Percentiles rank a stretch among this genome's conserved stretches.
These are phyloP conservation scores for Candida vartiovaarae DNA, from an alignment of 805 yeast species.

Conservation along the genomic window DNA sequence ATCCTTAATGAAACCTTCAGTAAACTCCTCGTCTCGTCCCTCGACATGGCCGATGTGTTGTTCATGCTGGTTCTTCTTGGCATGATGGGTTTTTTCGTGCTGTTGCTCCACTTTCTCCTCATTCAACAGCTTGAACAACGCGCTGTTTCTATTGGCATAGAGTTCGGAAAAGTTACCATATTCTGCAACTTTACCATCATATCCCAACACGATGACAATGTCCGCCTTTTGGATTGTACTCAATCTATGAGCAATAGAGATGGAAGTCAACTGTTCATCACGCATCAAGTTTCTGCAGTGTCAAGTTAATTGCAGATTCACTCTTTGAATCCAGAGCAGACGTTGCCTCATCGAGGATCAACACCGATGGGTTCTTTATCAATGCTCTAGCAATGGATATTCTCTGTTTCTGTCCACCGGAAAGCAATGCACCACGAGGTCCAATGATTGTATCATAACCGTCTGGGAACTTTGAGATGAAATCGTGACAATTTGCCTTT, in stretches of 20 bases:
- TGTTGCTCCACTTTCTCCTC: conserved; percentile 24
- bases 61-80: conserved; percentile 7
- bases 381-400: conserved; percentile 83
- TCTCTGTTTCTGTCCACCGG: conserved; percentile 94
- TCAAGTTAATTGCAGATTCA: conserved; percentile 70
- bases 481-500: conserved; percentile 51
- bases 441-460: conserved; percentile 64
- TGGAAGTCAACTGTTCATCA: conserved; percentile 62
- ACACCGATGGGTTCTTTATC: conserved; percentile 63
- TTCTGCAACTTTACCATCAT: conserved; percentile 77
- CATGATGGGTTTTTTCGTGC: conserved; percentile 3
- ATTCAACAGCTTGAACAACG: conserved; percentile 30
- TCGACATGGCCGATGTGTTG: background rate
- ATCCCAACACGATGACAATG: conserved; percentile 73
- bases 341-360: conserved; percentile 82
- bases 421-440: conserved; percentile 57
- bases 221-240: conserved; percentile 87
- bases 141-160: conserved; percentile 37
- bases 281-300: conserved; percentile 61
- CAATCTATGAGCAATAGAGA: conserved; percentile 88
- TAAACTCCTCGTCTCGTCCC: conserved; percentile 1
- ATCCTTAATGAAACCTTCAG: conserved; percentile 20
- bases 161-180: conserved; percentile 57
- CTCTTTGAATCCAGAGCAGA: conserved; percentile 77
- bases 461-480: conserved; percentile 52